These are phyloP conservation scores for Eucalyptus marginata DNA, from an alignment of 345 rosid species.

Conservation along the genomic window DNA sequence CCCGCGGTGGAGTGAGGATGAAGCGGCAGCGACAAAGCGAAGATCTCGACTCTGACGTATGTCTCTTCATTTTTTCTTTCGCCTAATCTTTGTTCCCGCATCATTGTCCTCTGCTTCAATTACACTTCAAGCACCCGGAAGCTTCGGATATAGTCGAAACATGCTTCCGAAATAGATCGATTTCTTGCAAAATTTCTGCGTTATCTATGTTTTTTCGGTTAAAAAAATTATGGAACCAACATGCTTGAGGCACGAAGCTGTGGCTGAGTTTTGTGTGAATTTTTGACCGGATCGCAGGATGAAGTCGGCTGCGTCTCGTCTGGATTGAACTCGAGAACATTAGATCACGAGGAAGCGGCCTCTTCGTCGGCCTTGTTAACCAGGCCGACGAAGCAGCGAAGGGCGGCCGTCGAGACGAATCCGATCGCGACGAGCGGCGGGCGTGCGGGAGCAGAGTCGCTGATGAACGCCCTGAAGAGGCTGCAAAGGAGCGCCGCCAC, in stretches of 20 bases:
- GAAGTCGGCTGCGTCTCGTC: slow-evolving; percentile 40
- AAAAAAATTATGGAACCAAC: neutral
- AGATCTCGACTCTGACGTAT: slow-evolving; percentile 35
- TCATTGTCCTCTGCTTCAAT: neutral
- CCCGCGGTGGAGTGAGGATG: slow-evolving; percentile 1
- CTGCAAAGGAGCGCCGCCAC: slow-evolving; percentile 11
- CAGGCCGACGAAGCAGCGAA: slow-evolving; percentile 23
- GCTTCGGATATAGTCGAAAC: neutral
- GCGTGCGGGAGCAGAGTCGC: slow-evolving; percentile 6
- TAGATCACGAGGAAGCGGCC: slow-evolving; percentile 3
- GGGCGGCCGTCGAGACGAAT: neutral
- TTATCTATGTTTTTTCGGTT: neutral
- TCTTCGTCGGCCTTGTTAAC: neutral
- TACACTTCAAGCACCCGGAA: neutral
- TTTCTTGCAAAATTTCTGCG: neutral
- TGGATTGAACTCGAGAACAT: neutral
- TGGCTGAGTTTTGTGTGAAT: neutral
- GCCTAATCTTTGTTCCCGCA: neutral
- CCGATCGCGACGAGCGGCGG: neutral
- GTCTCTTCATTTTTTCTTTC: neutral
- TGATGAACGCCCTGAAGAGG: slow-evolving; percentile 11
- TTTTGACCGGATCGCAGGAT: slow-evolving; percentile 19
- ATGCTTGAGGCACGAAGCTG: neutral
- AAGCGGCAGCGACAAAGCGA: slow-evolving; percentile 24
- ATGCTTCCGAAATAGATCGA: neutral